Base-by-base conservation (phyloP, 495 filamentous ascomycete species). In the Podospora pseudocomata region DNA sequence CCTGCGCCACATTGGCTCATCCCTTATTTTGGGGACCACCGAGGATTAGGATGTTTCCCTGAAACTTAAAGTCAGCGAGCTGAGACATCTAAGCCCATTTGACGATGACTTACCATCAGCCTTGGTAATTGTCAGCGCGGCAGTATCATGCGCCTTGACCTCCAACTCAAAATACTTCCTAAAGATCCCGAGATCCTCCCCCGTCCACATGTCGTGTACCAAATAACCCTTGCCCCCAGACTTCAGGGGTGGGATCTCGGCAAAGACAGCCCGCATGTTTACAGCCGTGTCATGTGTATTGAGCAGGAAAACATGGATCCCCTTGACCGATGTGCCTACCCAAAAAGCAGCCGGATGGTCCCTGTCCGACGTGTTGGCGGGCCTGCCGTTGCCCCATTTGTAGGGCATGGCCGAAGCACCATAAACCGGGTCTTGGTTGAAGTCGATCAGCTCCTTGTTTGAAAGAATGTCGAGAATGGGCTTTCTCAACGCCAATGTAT, bases 351-450 rank as follows among this genome's bases (percentile, higher is more conserved):
- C 87, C 7, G 88, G 88, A 64, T 83, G 80, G 1, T 71, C 78
- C 0, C 80, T 72, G 66, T 89, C 84, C 2, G 39, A 49, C 2
- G 39, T 49, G 2, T 16, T 3, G 39, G 15, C 39, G 5, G 39
- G 39, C 65, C 84, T 89, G 0, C 86, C 89, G 80, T 83, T 87
- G 70, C 89, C 83, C 86, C 87, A 89, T 74, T 89, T 89, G 66
- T 86, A 91, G 2, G 88, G 88, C 74, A 72, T 81, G 0, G 86
- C 86, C 2, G 86, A 82, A 6, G 74, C 75, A 1, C 86, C 87
- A 54, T 80, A 68, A 0, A 80, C 62, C 2, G 59, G 23, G 65
- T 91, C 88, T 72, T 90, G 88, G 73, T 85, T 83, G 74, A 90
- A 88, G 4, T 82, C 82, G 5, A 90, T 77, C 0, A 91, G 74